Evolutionary conservation across 352 stramenopile genomes (phyloP), one percentile per base, ranked within the genome.

Genomic region (Pelagophyceae sp.): DNA sequence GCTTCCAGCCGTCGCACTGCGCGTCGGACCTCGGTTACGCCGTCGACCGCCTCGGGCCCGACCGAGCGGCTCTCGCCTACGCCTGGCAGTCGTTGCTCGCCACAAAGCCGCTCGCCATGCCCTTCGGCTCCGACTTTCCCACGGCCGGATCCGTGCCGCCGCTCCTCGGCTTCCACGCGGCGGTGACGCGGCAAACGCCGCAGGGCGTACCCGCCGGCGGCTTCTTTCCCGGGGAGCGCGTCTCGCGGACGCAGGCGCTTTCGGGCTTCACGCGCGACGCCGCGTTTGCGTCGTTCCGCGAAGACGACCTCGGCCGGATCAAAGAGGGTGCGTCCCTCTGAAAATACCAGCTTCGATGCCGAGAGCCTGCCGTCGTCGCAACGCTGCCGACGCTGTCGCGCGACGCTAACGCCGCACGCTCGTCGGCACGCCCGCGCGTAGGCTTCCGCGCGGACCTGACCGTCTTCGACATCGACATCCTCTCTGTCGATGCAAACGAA

Each of bases 1-100:
- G 5, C 5, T 33, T 65, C 17, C 58, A 65, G 58, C 23, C 58
- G 58, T 6, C 5, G 5, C 58, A 65, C 29, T 65, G 58, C 58
- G 58, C 58, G 58, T 5, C 58, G 58, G 58, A 65, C 32, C 58
- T 65, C 17, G 58, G 58, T n/a, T 65, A 65, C 58, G 58, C 58
- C 17, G 5, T 33, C 29, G 58, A n/a, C 23, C 23, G 58, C 23
- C 58, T 65, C 23, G 58, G 58, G 5, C 40, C 40, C 6, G 58
- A n/a, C 58, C 23, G 58, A 5, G 58, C 58, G 5, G 29, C 23
- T 2, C 5, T 5, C 23, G 23, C 58, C 58, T 65, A 65, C 58
- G 58, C 58, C 58, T 65, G 58, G 58, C 58, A 33, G 23, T 6
- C 5, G 23, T n/a, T 65, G 5, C 23, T 33, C 17, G 58, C 20